Conservation (phyloP, 1,284 basidiomycete genomes). For the Phlebopus sp. region DNA sequence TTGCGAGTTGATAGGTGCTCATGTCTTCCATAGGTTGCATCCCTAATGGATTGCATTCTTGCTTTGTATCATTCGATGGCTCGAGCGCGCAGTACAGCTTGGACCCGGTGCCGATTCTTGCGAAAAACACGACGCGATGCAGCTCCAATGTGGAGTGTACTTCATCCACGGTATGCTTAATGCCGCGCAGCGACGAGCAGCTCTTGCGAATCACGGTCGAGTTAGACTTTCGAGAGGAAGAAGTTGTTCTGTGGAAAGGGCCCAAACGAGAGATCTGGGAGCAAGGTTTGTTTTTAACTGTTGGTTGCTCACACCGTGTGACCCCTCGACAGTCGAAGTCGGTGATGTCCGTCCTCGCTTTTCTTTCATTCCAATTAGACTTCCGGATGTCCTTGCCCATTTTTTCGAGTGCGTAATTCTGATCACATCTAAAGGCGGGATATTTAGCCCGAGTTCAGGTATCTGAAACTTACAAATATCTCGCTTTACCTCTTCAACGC, state of each 20-base stretch:
- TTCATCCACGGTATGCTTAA: conserved; percentile 40
- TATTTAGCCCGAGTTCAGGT: conserved; percentile 39
- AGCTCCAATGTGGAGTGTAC: conserved; percentile 35
- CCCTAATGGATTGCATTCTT: conserved; percentile 30
- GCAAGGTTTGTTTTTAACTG: conserved; percentile 49
- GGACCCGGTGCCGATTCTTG: conserved; percentile 54
- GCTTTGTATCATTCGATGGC: conserved; percentile 40
- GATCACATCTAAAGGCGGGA: neutral
- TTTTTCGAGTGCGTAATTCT: conserved; percentile 48
- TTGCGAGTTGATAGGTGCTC: neutral
- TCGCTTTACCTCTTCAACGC: conserved; percentile 74
- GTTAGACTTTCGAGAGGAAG: conserved; percentile 15
- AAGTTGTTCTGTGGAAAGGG: conserved; percentile 65
- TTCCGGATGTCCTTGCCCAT: conserved; percentile 36
- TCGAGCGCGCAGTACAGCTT: conserved; percentile 40
- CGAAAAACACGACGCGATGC: conserved; percentile 36
- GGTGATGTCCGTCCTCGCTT: conserved; percentile 46
- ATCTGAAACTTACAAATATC: conserved; percentile 56
- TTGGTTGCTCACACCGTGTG: neutral
- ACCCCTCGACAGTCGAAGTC: conserved; percentile 48
- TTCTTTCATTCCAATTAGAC: conserved; percentile 42
- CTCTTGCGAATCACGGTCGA: conserved; percentile 47
- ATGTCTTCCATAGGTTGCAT: conserved; percentile 9
- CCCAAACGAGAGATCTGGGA: conserved; percentile 63
- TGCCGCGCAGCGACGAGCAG: conserved; percentile 43